These are phyloP conservation scores for Apophysomyces sp. DNA, from an alignment of 371 early-diverging fungal species.

Conservation along the genomic window DNA sequence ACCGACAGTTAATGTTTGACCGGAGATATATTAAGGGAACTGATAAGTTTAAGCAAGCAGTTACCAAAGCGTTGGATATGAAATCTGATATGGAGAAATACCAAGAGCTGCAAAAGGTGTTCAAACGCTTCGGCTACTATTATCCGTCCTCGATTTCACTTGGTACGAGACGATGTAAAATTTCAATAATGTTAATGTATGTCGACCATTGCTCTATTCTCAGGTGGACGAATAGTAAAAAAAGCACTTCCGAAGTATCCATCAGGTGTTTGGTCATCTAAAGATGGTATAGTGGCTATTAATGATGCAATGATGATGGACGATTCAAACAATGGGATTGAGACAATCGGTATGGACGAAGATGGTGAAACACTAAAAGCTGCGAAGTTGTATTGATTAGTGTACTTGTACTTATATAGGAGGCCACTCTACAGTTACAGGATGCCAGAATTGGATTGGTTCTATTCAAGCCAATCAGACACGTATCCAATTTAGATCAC, in stretches of 20 bases:
- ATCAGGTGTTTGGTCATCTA: no score
- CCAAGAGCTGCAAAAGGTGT: background rate
- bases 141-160: background rate
- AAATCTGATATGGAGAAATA: background rate
- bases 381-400: no score
- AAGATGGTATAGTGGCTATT: no score
- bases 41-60: background rate
- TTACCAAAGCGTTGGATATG: background rate
- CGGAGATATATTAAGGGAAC: background rate
- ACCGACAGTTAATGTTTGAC: background rate
- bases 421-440: background rate
- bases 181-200: background rate
- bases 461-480: background rate
- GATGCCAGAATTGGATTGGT: background rate
- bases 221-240: no score
- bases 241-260: no score
- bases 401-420: background rate
- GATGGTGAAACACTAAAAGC: no score
- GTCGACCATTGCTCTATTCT: no score
- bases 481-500: background rate
- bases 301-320: no score
- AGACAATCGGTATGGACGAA: no score
- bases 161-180: background rate
- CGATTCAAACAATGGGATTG: no score
- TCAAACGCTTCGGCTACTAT: background rate